These are phyloP conservation scores for Trametes coccinea DNA, from an alignment of 768 basidiomycete genomes.

Conservation along the genomic window DNA sequence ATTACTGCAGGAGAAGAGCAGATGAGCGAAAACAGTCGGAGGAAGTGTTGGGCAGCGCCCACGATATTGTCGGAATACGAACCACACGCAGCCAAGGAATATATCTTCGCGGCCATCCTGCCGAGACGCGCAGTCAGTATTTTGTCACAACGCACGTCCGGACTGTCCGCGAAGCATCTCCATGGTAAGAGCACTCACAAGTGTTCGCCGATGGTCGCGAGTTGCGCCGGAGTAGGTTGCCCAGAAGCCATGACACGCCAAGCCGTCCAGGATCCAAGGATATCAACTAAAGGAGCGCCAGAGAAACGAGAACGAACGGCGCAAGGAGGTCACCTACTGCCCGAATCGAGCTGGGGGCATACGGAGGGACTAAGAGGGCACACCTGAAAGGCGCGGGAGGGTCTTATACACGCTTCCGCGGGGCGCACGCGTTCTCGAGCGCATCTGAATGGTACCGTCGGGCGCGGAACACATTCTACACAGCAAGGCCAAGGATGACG, in stretches of 20 bases:
- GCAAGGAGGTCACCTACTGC: no score
- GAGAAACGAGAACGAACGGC: not conserved
- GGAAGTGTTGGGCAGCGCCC: not conserved
- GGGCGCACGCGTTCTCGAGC: no score
- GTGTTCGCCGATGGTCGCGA: conserved; percentile 16
- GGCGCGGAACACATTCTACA: no score
- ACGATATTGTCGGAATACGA: not conserved
- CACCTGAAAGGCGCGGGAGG: no score
- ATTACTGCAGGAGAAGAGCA: conserved; percentile 13
- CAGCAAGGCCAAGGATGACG: no score
- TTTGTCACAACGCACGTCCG: not conserved
- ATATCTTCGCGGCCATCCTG: conserved; percentile 25
- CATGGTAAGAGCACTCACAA: conserved; percentile 8
- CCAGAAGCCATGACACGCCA: conserved; percentile 10
- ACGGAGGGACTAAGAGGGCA: no score
- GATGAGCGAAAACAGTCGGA: no score
- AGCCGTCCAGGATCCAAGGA: not conserved
- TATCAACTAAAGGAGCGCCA: no score
- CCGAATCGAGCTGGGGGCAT: no score
- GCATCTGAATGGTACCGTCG: no score
- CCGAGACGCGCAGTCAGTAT: not conserved
- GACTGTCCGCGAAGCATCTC: no score
- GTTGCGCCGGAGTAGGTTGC: conserved; percentile 4
- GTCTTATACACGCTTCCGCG: no score
- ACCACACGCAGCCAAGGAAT: conserved; percentile 25